phyloP scores from a whole-genome alignment of 2,329 filamentous ascomycete species.

The Pyrenophora teres region DNA sequence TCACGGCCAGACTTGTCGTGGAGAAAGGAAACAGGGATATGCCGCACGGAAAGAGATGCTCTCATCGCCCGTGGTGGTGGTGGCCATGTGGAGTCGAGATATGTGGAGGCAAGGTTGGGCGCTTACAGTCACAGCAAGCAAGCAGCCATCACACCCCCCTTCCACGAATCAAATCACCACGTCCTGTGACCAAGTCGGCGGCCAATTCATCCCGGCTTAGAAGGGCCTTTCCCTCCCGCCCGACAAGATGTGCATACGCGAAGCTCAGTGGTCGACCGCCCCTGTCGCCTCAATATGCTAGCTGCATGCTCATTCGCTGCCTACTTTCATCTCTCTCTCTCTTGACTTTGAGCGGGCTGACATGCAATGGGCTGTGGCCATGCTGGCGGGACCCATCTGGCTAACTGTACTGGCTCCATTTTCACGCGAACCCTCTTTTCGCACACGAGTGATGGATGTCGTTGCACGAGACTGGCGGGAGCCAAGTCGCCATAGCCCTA shows the following conservation, averaged over 20 bases:
- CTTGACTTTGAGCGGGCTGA: slow-evolving; percentile 23
- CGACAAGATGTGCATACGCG: slow-evolving; percentile 24
- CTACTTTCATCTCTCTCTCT: slow-evolving; percentile 12
- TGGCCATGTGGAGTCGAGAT: slow-evolving; percentile 8
- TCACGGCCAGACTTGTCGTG: slow-evolving; percentile 22
- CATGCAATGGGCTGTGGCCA: slow-evolving; percentile 33
- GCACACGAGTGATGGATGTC: slow-evolving; percentile 15
- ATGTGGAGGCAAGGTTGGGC: slow-evolving; percentile 32
- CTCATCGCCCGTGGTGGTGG: neutral
- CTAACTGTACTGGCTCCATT: slow-evolving; percentile 11
- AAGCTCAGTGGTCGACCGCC: slow-evolving; percentile 37
- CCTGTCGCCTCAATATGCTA: slow-evolving; percentile 39
- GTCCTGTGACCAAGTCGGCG: slow-evolving; percentile 17
- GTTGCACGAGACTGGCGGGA: slow-evolving; percentile 26
- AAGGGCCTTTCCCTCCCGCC: slow-evolving; percentile 34
- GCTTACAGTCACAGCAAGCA: slow-evolving; percentile 38
- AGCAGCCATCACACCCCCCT: slow-evolving; percentile 30
- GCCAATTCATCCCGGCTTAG: slow-evolving; percentile 28
- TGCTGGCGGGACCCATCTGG: slow-evolving; percentile 22
- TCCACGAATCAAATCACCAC: slow-evolving; percentile 24
- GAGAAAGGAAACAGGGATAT: slow-evolving; percentile 10
- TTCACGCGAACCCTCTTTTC: slow-evolving; percentile 23
- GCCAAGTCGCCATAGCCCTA: slow-evolving; percentile 9
- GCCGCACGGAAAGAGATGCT: slow-evolving; percentile 1
- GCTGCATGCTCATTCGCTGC: slow-evolving; percentile 31